These are phyloP conservation scores for Cyberlindnera misumaiensis DNA, from an alignment of 805 yeast species.

Conservation along the genomic window DNA sequence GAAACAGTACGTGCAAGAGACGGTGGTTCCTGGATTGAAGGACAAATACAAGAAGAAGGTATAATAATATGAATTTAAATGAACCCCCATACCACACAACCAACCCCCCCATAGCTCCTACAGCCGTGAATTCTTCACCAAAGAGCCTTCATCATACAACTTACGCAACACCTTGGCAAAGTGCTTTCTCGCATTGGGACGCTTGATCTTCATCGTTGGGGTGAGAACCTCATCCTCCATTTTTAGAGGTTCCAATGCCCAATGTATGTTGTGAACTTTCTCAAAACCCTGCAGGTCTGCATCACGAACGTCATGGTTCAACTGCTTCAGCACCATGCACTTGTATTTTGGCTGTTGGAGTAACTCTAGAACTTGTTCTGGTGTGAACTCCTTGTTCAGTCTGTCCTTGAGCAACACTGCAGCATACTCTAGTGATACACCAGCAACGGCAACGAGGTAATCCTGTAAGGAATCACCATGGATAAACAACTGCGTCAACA, in stretches of 20 bases:
- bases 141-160: conserved; percentile 46
- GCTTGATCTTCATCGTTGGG: conserved; percentile 56
- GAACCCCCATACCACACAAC: no score
- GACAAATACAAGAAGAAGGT: background rate
- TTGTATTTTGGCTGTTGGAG: conserved; percentile 18
- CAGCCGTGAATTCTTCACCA: conserved; percentile 22
- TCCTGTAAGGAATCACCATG: conserved; percentile 59
- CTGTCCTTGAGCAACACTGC: conserved; percentile 11
- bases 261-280: conserved; percentile 46
- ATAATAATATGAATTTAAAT: no score
- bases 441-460: conserved; percentile 56
- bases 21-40: conserved; percentile 1
- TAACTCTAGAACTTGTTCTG: conserved; percentile 9
- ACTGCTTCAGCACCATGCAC: conserved; percentile 11
- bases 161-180: conserved; percentile 34
- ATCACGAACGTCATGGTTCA: conserved; percentile 16
- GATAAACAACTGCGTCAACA: conserved; percentile 47
- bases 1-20: conserved; percentile 17
- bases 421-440: conserved; percentile 41
- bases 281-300: conserved; percentile 54
- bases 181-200: conserved; percentile 40
- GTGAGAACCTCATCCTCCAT: conserved; percentile 57
- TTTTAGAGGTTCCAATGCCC: conserved; percentile 54
- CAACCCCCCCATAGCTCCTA: no score
- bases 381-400: conserved; percentile 8